Evolutionary conservation across 2,329 filamentous ascomycete genomes (phyloP).

Genomic region (Exophiala oligosperma): DNA sequence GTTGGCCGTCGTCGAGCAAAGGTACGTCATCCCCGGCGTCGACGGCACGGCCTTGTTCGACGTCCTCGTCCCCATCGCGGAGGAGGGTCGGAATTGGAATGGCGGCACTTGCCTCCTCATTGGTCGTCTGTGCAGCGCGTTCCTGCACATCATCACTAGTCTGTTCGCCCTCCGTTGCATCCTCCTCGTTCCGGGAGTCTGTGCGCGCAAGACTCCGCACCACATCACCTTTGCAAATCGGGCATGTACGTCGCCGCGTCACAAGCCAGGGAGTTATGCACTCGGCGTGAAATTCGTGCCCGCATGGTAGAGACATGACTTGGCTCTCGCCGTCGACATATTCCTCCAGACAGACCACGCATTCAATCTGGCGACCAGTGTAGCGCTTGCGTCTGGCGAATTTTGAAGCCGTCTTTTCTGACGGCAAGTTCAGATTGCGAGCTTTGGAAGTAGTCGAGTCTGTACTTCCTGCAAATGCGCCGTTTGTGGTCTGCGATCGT

Average conservation of each 20-base stretch:
- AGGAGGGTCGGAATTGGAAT: slow-evolving; percentile 43
- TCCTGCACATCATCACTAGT: slow-evolving; percentile 47
- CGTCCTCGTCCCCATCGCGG: slow-evolving; percentile 42
- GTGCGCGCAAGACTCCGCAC: slow-evolving; percentile 62
- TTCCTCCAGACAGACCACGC: slow-evolving; percentile 94
- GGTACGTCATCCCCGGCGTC: slow-evolving; percentile 35
- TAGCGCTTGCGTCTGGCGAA: slow-evolving; percentile 54
- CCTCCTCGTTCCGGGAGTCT: slow-evolving; percentile 20
- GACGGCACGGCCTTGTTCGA: slow-evolving; percentile 42
- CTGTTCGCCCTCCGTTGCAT: slow-evolving; percentile 37
- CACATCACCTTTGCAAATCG: slow-evolving; percentile 97
- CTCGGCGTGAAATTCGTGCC: slow-evolving; percentile 94
- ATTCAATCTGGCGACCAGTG: slow-evolving; percentile 73
- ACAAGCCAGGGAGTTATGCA: slow-evolving; percentile 99
- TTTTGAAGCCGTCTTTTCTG: slow-evolving; percentile 32
- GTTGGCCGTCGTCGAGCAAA: slow-evolving; percentile 31
- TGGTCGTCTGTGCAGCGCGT: slow-evolving; percentile 45
- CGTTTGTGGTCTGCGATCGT: slow-evolving; percentile 40
- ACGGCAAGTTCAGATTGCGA: slow-evolving; percentile 30
- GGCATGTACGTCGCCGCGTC: slow-evolving; percentile 91
- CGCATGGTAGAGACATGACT: slow-evolving; percentile 96
- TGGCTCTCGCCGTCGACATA: slow-evolving; percentile 91
- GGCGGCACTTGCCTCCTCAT: slow-evolving; percentile 52
- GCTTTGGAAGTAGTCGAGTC: slow-evolving; percentile 9
- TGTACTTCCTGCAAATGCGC: slow-evolving; percentile 27